Evolutionary conservation across 2,329 filamentous ascomycete genomes (phyloP), one percentile per base, ranked within the genome.

Genomic region (Fonsecaea multimorphosa): DNA sequence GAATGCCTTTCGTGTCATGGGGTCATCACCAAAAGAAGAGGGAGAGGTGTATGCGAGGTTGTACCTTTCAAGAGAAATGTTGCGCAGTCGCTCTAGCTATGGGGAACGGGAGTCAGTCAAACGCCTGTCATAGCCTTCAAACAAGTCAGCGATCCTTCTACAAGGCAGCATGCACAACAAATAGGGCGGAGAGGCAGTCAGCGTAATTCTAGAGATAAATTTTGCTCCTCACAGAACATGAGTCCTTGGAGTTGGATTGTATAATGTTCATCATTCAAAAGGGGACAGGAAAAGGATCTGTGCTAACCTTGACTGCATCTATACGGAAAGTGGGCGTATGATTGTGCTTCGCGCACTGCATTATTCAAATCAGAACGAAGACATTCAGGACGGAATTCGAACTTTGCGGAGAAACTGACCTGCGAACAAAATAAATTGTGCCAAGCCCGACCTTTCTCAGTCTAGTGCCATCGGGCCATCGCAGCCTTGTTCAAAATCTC

Each of bases 1-100:
- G 86, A 88, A 88, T 88, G 85, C 86, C 86, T 85, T 86, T 83
- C 83, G 77, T 86, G 85, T 87, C 85, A 78, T 81, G 78, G 78
- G 77, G 83, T 87, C 85, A 87, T 87, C 86, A 88, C 79, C 19
- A 27, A 24, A 27, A 76, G 76, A 80, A 80, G 66, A 65, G 68
- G 63, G 56, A 38, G 58, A n/a, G 49, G 36, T 57, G 63, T 51
- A 58, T 61, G 24, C 32, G 63, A 19, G 12, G 75, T 27, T 72
- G 66, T 79, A 85, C 83, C 83, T 85, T 83, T 81, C 76, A 68
- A 16, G 58, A 57, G 36, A 58, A 44, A 38, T 29, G 4, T 7
- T 19, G 32, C 34, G 8, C 6, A 40, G n/a, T 52, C 3, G 19
- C 16, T n/a, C n/a, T n/a, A n/a, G n/a, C n/a, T 31, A 27, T 32